Evolutionary conservation across 2,329 filamentous ascomycete species (phyloP).

Genomic region (Pestalotiopsis fici): DNA sequence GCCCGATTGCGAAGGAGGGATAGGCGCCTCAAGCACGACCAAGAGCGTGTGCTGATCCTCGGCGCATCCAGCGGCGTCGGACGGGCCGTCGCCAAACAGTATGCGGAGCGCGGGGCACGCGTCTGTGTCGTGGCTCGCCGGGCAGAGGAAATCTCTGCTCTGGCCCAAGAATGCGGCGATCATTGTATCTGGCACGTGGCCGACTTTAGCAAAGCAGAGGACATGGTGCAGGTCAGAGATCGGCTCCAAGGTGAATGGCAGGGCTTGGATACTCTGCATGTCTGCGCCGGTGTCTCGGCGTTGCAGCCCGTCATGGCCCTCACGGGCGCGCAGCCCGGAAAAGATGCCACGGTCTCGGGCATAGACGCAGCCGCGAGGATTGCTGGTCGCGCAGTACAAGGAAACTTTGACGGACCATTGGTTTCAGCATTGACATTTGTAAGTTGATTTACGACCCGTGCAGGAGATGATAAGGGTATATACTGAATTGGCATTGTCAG

Average conservation of each 20-base stretch:
- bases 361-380: conserved; percentile 24
- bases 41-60: conserved; percentile 32
- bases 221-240: conserved; percentile 28
- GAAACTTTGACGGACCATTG: conserved; percentile 31
- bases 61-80: conserved; percentile 35
- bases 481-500: conserved; percentile 2
- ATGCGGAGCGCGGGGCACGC: conserved; percentile 27
- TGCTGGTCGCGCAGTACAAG: conserved; percentile 23
- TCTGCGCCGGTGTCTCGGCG: conserved; percentile 33
- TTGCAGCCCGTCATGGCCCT: conserved; percentile 32
- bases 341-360: conserved; percentile 19
- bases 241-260: conserved; percentile 24
- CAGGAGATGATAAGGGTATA: too few relatives aligned
- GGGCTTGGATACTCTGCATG: conserved; percentile 30
- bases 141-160: conserved; percentile 21
- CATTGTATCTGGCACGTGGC: conserved; percentile 26
- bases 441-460: too few relatives aligned
- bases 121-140: conserved; percentile 32
- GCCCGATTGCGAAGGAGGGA: not conserved
- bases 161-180: conserved; percentile 27
- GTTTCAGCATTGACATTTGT: conserved; percentile 28
- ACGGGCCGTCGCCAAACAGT: conserved; percentile 24
- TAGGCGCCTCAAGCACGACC: not conserved
- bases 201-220: conserved; percentile 25
- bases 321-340: conserved; percentile 16